These are phyloP conservation scores for Trichoderma harzianum DNA, from an alignment of 2,329 filamentous ascomycete species.

Conservation along the genomic window DNA sequence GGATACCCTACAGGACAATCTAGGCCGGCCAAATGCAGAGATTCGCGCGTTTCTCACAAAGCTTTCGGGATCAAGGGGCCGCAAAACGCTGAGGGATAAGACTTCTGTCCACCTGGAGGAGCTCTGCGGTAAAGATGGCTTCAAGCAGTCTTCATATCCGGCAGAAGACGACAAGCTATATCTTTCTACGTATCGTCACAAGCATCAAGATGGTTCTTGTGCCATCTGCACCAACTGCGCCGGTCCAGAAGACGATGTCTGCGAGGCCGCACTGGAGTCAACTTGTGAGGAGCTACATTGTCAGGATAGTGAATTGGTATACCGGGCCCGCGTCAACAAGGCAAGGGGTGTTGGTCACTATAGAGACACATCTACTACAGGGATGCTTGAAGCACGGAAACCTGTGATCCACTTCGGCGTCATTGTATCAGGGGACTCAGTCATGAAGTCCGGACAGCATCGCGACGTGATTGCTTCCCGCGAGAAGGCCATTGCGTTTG, in stretches of 20 bases:
- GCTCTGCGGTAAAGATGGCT: background rate
- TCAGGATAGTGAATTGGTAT: background rate
- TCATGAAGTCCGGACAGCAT: conserved; percentile 36
- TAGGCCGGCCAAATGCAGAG: conserved; percentile 23
- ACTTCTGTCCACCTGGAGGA: background rate
- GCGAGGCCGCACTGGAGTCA: background rate
- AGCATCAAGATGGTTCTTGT: background rate
- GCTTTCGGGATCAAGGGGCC: conserved; percentile 8
- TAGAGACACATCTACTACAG: background rate
- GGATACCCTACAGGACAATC: conserved; percentile 22
- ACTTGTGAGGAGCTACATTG: background rate
- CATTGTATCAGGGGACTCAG: conserved; percentile 37
- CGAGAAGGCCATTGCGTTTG: conserved; percentile 28
- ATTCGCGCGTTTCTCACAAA: conserved; percentile 27
- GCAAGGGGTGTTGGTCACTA: background rate
- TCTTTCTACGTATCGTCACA: background rate
- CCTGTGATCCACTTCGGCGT: conserved; percentile 29
- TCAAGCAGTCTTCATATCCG: background rate
- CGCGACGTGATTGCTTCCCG: conserved; percentile 32
- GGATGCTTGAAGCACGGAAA: background rate
- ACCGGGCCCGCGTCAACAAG: background rate
- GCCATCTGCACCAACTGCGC: background rate
- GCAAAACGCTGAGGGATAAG: conserved; percentile 7
- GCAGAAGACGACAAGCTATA: background rate
- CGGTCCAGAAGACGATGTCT: background rate